Evolutionary conservation across 2,329 filamentous ascomycete species (phyloP), one percentile per base, ranked within the genome.

Genomic region (Penicillium aurantiogriseum): DNA sequence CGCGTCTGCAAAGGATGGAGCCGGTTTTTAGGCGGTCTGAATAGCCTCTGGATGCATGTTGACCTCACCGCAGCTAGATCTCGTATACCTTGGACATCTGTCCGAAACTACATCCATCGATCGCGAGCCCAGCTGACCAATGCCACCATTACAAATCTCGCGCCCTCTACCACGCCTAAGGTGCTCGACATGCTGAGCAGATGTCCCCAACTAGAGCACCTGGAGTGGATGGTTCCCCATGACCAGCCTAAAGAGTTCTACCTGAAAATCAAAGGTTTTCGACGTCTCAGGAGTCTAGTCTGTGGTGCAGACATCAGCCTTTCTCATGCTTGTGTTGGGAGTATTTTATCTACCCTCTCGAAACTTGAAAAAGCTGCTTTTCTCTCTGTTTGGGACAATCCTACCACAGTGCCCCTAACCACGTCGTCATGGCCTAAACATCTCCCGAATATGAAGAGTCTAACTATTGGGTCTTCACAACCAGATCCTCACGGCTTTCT

Each of bases 1-100:
- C 77, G 81, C 8, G 84, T 87, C 3, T 85, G 80, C 38, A 82
- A 78, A 68, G 71, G 74, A 47, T 88, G 85, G 85, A 73, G 77
- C 11, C 70, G 67, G n/a, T 80, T 84, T 44, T 73, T 86, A 13
- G 71, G 69, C 10, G 79, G 77, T 4, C 68, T 79, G 27, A 74
- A 77, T 0, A 70, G 71, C 9, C 72, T 84, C 1, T 85, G 84
- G 82, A 74, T 72, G 56, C 70, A 81, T 56, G 69, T 87, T 11
- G 83, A 86, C 60, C 74, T 87, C 9, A 78, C 77, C 2, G 69
- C 67, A 3, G 78, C 80, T 6, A 73, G 68, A 29, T 74, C 69
- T 60, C 71, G 72, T 4, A 77, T 85, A n/a, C 67, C 68, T 40
- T 68, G 69, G 68, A 59, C 66, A 21, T 65, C 73, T n/a, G 58